Evolutionary conservation across 1,284 basidiomycete species (phyloP), one percentile per base, ranked within the genome.

Genomic region (Rhizoctonia solani): DNA sequence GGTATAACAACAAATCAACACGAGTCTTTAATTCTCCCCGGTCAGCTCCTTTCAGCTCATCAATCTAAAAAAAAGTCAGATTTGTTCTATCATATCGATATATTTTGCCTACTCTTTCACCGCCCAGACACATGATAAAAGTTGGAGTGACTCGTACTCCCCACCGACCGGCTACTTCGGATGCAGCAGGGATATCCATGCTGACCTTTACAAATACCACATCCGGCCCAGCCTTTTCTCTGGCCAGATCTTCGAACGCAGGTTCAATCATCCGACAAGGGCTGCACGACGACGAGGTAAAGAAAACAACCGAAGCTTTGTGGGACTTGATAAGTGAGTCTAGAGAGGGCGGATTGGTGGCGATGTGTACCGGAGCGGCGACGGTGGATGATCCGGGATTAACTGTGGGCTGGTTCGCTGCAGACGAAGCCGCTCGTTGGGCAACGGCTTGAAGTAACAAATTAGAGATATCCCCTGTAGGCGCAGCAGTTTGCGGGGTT

Each of bases 151-250:
- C 92, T n/a, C 82, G 76, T 1, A 96, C 85, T 2, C 83, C 80
- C 78, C 85, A 90, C 73, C 88, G 80, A 0, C 78, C 74, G 0
- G 89, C 90, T 27, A 93, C 53, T 79, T 77, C 6, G 79, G 74
- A 0, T 87, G 87, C 75, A 85, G 77, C 1, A 14, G 88, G 89
- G 4, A 88, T 83, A 5, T 82, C 84, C 71, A 93, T 77, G 78
- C 95, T 92, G 41, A 95, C 83, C 77, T 92, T 92, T 5, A 88
- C 84, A 73, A 94, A 95, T 1, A 85, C 89, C 16, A 86, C 81
- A 8, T 81, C 83, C 16, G 75, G 73, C 44, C 76, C 75, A 30
- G 76, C 79, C 72, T 80, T 83, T 54, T 75, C 76, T 61, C 73
- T 74, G 27, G 82, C 82, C 11, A 86, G 75, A 8, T 80, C 77